phyloP scores from a whole-genome alignment of 2,329 filamentous ascomycete genomes.

The Claviceps fusiformis region DNA sequence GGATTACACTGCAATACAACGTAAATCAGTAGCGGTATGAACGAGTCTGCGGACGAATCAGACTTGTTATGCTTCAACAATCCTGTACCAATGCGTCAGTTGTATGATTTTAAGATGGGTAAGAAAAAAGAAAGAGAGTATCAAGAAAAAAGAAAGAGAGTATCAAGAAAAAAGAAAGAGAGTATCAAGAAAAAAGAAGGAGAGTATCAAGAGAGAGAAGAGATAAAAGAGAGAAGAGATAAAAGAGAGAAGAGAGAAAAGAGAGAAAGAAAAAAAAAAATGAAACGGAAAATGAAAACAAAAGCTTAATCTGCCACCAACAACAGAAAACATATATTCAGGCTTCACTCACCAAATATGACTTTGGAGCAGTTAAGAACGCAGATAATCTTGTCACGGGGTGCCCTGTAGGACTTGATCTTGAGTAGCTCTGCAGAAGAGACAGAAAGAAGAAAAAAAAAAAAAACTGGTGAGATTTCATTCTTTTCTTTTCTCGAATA shows the following conservation, averaged over 20 bases:
- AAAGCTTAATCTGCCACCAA: too few relatives aligned
- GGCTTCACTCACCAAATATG: conserved; percentile 80
- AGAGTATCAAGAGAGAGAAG: too few relatives aligned
- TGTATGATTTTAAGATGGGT: neutral
- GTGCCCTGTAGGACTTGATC: conserved; percentile 94
- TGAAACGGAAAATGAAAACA: too few relatives aligned
- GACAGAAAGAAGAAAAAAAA: too few relatives aligned
- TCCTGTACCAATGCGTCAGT: conserved; percentile 24
- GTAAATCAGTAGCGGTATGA: conserved; percentile 89
- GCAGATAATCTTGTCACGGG: conserved; percentile 95
- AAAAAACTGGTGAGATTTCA: neutral
- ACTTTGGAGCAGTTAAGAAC: conserved; percentile 98
- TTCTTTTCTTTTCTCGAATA: neutral
- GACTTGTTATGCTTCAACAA: conserved; percentile 83
- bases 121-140: too few relatives aligned
- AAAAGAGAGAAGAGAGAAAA: too few relatives aligned
- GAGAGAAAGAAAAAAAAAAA: too few relatives aligned
- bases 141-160: too few relatives aligned
- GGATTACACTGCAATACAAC: conserved; percentile 91
- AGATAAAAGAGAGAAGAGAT: too few relatives aligned
- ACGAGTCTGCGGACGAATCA: conserved; percentile 91
- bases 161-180: too few relatives aligned
- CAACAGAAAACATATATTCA: too few relatives aligned
- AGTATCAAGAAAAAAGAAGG: too few relatives aligned
- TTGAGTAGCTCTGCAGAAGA: conserved; percentile 63